Evolutionary conservation across 2,329 filamentous ascomycete genomes (phyloP).

Genomic region (Aspergillus aculeatinus): DNA sequence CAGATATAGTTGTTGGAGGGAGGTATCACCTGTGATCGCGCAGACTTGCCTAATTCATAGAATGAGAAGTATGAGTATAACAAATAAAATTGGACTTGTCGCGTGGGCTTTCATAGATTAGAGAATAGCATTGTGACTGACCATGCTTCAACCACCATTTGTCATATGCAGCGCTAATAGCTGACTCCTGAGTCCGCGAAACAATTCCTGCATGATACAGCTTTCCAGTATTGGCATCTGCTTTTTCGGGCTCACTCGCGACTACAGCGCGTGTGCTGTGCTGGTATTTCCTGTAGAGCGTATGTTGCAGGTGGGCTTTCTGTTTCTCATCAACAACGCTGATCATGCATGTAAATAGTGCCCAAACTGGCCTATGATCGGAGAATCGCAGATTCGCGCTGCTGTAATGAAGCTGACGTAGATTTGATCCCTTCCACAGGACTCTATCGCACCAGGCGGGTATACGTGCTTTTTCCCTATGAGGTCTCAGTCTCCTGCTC

Average conservation of each 20-base stretch:
- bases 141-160: constrained; percentile 68
- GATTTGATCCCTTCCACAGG: constrained; percentile 76
- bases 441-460: constrained; percentile 97
- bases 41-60: constrained; percentile 60
- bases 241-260: constrained; percentile 19
- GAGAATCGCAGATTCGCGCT: constrained; percentile 83
- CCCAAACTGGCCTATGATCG: constrained; percentile 94
- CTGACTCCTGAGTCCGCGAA: constrained; percentile 61
- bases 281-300: constrained; percentile 70
- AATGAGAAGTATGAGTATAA: constrained; percentile 11
- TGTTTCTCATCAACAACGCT: constrained; percentile 73
- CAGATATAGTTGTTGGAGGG: constrained; percentile 63
- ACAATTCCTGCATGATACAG: constrained; percentile 76
- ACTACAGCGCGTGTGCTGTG: constrained; percentile 58
- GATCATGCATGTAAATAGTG: constrained; percentile 79
- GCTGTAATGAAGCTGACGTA: constrained; percentile 80
- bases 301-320: constrained; percentile 69
- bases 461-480: constrained; percentile 83
- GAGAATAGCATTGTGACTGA: constrained; percentile 26
- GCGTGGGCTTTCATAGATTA: not conserved
- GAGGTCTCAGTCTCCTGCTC: constrained; percentile 29
- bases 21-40: constrained; percentile 68
- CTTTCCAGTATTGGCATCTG: constrained; percentile 64
- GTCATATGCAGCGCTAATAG: constrained; percentile 60
- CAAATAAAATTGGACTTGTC: not conserved